Evolutionary conservation across 2,329 filamentous ascomycete genomes (phyloP).

Genomic region (Sporothrix sp.): DNA sequence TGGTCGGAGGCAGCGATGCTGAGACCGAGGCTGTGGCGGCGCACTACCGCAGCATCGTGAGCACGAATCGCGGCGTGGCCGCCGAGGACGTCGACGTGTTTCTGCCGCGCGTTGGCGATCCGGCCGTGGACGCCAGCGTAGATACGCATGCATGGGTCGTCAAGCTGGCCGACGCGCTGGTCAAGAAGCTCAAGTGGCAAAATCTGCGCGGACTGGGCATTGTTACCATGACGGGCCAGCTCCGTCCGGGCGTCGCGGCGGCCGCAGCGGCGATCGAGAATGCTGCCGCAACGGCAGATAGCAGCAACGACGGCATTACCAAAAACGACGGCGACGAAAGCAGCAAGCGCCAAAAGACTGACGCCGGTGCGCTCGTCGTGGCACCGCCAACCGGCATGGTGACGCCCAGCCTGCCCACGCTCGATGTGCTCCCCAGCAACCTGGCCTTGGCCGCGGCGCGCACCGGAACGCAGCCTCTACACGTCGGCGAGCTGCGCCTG

Average conservation of each 20-base stretch:
- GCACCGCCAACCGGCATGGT: slow-evolving; percentile 17
- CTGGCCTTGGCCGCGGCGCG: slow-evolving; percentile 44
- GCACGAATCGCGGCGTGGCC: slow-evolving; percentile 33
- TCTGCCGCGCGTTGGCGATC: slow-evolving; percentile 60
- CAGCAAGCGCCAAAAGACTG: slow-evolving; percentile 42
- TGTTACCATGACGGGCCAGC: slow-evolving; percentile 78
- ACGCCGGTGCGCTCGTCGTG: slow-evolving; percentile 17
- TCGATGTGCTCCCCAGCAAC: slow-evolving; percentile 43
- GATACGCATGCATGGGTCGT: slow-evolving; percentile 97
- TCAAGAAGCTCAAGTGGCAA: slow-evolving; percentile 88
- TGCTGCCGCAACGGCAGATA: slow-evolving; percentile 9
- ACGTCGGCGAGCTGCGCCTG: slow-evolving; percentile 85
- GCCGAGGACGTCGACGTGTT: slow-evolving; percentile 60
- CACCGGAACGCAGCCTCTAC: slow-evolving; percentile 74
- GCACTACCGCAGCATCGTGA: slow-evolving; percentile 64
- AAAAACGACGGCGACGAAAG: slow-evolving; percentile 30
- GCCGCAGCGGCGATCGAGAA: slow-evolving; percentile 33
- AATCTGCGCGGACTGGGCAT: slow-evolving; percentile 82
- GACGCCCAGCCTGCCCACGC: slow-evolving; percentile 32
- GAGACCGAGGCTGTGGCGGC: slow-evolving; percentile 72
- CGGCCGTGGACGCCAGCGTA: slow-evolving; percentile 76
- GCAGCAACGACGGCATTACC: too few species aligned
- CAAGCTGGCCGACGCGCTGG: slow-evolving; percentile 73
- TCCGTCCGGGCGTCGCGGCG: slow-evolving; percentile 29
- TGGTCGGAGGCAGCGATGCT: slow-evolving; percentile 69